Evolutionary conservation across 108 stramenopile species (phyloP), one percentile per base, ranked within the genome.

Genomic region (Bacterosira constricta): DNA sequence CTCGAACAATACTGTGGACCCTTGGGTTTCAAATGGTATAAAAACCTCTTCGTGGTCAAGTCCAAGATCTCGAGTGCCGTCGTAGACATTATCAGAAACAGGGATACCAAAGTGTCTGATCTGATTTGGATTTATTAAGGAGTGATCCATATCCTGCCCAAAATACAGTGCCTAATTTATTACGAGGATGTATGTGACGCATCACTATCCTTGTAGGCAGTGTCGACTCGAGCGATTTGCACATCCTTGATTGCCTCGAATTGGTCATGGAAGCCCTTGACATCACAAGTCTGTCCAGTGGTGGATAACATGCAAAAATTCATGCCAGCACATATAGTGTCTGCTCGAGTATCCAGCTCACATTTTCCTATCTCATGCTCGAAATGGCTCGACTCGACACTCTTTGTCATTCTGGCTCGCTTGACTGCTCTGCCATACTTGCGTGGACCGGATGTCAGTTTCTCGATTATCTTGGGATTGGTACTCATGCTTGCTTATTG

Each of bases 81-180:
- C 60, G 36, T 47, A 71, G 3, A 50, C 49, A 36, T 71, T 38
- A 61, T 71, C 70, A 29, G 18, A 53, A 5, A 71, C 50, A 1
- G 20, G 11, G 5, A 62, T 56, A 0, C 54, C 63, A 37, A 45
- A 64, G 13, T 27, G 15, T 0, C 75, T 45, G 4, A 66, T 37
- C 34, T 69, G 75, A n/a, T 76, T 75, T 17, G 73, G 73, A 17
- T 75, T 75, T 10, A 56, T 35, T 2, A 73, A 37, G 2, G 55
- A 56, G 18, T 64, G 63, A 21, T 49, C 47, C 30, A 50, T 18
- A 12, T 1, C 15, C 8, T 31, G 6, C 1, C 63, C 46, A 49
- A 64, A 50, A 20, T 50, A 50, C 17, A 64, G 32, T 1, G 47
- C 44, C 26, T 64, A 27, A 20, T 64, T 50, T 13, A 64, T 5